A percentile compares a stretch with the other conserved stretches of the same genome.
These are phyloP conservation scores for Annulohypoxylon bovei DNA, from an alignment of 495 filamentous ascomycete genomes.

Conservation along the genomic window DNA sequence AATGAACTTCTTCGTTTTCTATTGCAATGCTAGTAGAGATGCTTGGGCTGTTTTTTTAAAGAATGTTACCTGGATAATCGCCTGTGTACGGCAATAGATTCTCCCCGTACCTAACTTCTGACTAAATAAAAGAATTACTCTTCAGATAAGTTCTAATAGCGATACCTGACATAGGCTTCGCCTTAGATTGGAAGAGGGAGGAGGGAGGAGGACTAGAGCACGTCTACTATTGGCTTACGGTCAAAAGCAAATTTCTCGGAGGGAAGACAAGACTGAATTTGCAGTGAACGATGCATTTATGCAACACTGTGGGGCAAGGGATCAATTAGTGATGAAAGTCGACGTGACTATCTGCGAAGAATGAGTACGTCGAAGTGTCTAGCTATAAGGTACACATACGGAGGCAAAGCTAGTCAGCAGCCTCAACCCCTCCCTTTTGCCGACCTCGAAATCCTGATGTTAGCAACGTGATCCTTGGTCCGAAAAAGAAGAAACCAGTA, in stretches of 20 bases:
- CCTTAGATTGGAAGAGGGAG: not conserved
- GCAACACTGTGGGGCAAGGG: not conserved
- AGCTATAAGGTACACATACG: conserved; percentile 9
- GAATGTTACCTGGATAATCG: too few relatives aligned
- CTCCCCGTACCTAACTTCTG: too few relatives aligned
- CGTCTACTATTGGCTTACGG: not conserved
- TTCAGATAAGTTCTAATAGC: too few relatives aligned
- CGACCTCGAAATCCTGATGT: conserved; percentile 10
- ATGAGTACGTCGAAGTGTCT: not conserved
- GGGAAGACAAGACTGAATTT: not conserved
- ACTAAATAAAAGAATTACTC: too few relatives aligned
- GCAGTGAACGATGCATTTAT: not conserved
- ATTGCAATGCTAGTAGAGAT: too few relatives aligned
- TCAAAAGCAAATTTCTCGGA: not conserved
- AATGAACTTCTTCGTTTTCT: too few relatives aligned
- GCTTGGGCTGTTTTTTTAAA: too few relatives aligned
- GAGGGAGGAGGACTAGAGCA: not conserved
- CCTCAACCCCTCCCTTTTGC: not conserved
- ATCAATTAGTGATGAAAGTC: conserved; percentile 11
- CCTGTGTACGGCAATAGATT: too few relatives aligned
- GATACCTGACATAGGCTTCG: not conserved
- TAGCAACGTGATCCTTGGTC: not conserved
- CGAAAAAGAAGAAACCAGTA: not conserved
- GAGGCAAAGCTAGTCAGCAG: not conserved
- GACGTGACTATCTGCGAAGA: conserved; percentile 5